Evolutionary conservation across 805 yeast genomes (phyloP), one percentile per base, ranked within the genome.

Genomic region (Lachancea thermotolerans): DNA sequence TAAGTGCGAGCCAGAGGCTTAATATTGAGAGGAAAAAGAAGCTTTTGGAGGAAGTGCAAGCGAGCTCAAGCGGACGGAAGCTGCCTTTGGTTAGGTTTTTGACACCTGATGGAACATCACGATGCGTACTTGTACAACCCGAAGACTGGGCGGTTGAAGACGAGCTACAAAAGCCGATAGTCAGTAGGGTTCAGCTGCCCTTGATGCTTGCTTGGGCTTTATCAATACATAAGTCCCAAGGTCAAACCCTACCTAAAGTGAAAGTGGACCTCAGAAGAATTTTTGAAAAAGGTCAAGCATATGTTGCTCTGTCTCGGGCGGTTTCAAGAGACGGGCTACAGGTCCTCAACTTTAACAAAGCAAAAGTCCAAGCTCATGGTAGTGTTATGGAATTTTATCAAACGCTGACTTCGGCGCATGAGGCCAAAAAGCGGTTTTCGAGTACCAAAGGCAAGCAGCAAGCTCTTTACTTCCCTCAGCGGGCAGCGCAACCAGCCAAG

Each of bases 211-310:
- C 99, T 0, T 93, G 98, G 97, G 89, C 99, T 0, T 65, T 93
- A 37, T 89, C 97, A 0, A 90, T 93, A 37, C 99, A 93, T 61
- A 91, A 93, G 66, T 81, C 97, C 0, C 99, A 91, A 62, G 99
- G 99, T 1, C 90, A 91, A 64, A 85, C 98, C 0, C 64, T 89
- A 37, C 80, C 82, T 4, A 72, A 77, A 45, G 89, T 86, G 3
- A 75, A 75, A 50, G 95, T 91, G 5, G 95, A 93, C 60, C 71
- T 91, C 49, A 70, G 74, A 32, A 72, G 73, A 45, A 79, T 85
- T 1, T 91, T 91, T 64, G 98, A 90, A 59, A 81, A 78, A 43
- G 99, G 99, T 0, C 99, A 93, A 62, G 95, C 95, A 0, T 93
- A 93, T 60, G 99, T 93, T 28, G 99, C 98, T 0, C 68, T 93